These are phyloP conservation scores for Boletellus deceptivus DNA, from an alignment of 1,284 basidiomycete genomes.

Conservation along the genomic window DNA sequence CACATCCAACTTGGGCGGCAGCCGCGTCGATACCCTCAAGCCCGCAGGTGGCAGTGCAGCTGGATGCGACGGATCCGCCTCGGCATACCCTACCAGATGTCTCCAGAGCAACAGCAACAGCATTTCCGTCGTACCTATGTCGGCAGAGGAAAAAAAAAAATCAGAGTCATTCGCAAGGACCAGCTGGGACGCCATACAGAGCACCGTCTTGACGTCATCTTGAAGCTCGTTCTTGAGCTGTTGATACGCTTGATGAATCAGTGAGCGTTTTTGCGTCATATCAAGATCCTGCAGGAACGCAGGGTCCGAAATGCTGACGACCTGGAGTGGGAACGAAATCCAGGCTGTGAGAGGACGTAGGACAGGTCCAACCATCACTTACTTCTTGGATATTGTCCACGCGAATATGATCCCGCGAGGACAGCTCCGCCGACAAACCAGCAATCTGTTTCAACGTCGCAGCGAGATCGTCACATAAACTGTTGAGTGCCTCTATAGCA, in stretches of 20 bases:
- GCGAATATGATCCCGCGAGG: constrained; percentile 65
- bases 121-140: constrained; percentile 75
- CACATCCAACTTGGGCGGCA: constrained; percentile 53
- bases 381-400: constrained; percentile 75
- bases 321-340: constrained; percentile 34
- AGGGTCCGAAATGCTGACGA: constrained; percentile 53
- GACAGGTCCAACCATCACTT: constrained; percentile 7
- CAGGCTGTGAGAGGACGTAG: neutral
- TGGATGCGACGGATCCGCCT: constrained; percentile 39
- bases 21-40: constrained; percentile 49
- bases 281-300: constrained; percentile 62
- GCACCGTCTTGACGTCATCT: constrained; percentile 49
- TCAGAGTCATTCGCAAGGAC: neutral
- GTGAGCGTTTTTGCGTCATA: constrained; percentile 60
- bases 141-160: neutral
- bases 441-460: constrained; percentile 64
- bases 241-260: constrained; percentile 61
- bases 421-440: constrained; percentile 68
- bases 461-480: constrained; percentile 58
- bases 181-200: constrained; percentile 44
- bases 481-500: constrained; percentile 66
- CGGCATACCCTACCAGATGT: constrained; percentile 68
- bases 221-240: constrained; percentile 45
- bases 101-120: constrained; percentile 83
- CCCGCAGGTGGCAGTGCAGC: constrained; percentile 21